phyloP scores from a whole-genome alignment of 1,284 basidiomycete genomes.

The Clitocybe nebularis region DNA sequence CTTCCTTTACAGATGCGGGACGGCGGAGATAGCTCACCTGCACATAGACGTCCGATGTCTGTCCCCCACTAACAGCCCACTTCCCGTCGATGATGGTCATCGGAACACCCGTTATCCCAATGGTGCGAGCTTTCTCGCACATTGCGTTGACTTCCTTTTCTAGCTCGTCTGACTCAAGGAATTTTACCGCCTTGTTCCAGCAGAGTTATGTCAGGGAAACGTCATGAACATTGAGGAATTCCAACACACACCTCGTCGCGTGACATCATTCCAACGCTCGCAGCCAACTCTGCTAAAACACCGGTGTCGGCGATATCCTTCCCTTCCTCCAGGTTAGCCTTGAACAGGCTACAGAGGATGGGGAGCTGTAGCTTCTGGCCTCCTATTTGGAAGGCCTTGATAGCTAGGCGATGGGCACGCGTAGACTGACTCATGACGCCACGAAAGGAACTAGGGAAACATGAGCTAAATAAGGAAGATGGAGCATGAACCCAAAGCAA shows the following conservation, averaged over 20 bases:
- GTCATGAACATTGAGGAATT: too few relatives aligned
- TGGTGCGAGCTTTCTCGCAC: slow-evolving; percentile 60
- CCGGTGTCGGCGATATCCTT: slow-evolving; percentile 60
- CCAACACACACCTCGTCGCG: slow-evolving; percentile 64
- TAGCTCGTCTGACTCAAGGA: slow-evolving; percentile 66
- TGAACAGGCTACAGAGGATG: slow-evolving; percentile 58
- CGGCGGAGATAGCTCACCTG: slow-evolving; percentile 46
- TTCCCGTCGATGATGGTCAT: slow-evolving; percentile 76
- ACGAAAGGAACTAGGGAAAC: slow-evolving; percentile 40
- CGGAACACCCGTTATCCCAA: slow-evolving; percentile 77
- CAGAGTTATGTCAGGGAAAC: slow-evolving; percentile 8
- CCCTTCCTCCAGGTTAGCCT: slow-evolving; percentile 60
- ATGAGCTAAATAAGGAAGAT: slow-evolving; percentile 5
- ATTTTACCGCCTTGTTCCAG: slow-evolving; percentile 44
- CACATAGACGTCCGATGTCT: slow-evolving; percentile 66
- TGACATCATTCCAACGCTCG: slow-evolving; percentile 54
- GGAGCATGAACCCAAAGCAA: too few relatives aligned
- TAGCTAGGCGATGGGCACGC: slow-evolving; percentile 68
- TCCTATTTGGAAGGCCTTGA: slow-evolving; percentile 66
- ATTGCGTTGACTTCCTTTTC: slow-evolving; percentile 66
- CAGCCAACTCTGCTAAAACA: slow-evolving; percentile 61
- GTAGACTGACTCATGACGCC: slow-evolving; percentile 66
- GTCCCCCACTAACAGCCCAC: slow-evolving; percentile 76
- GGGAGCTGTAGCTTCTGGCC: slow-evolving; percentile 62
- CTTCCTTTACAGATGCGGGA: neutral